These are phyloP conservation scores for Russula emetica DNA, from an alignment of 768 basidiomycete genomes.

Conservation along the genomic window DNA sequence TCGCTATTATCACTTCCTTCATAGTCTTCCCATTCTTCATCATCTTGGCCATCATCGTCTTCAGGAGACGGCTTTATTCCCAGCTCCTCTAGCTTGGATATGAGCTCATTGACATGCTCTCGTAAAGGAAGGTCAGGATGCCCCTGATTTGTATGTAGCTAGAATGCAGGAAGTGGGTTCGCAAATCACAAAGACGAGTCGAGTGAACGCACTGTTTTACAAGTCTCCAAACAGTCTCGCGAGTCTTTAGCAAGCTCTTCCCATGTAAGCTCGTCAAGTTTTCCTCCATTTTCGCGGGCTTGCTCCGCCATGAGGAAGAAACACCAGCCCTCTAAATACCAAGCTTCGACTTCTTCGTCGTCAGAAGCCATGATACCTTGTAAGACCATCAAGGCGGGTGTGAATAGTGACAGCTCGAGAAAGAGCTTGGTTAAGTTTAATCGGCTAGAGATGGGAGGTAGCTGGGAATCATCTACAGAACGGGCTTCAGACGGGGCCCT, in stretches of 20 bases:
- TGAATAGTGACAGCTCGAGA: conserved; percentile 67
- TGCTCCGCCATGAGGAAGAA: conserved; percentile 81
- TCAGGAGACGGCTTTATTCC: conserved; percentile 61
- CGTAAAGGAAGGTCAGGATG: conserved; percentile 74
- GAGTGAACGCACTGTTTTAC: conserved; percentile 55
- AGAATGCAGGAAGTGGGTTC: conserved; percentile 3
- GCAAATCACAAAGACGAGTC: not conserved
- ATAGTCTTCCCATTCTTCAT: conserved; percentile 58
- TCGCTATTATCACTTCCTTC: conserved; percentile 52
- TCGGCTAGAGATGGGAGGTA: conserved; percentile 70
- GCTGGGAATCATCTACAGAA: conserved; percentile 53
- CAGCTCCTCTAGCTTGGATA: conserved; percentile 57
- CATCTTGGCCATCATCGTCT: conserved; percentile 53
- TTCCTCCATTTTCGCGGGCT: conserved; percentile 51
- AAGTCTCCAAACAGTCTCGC: conserved; percentile 78
- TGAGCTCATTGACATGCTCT: conserved; percentile 70
- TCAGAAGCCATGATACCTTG: conserved; percentile 76
- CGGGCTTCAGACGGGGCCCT: not conserved
- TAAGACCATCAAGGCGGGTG: conserved; percentile 69
- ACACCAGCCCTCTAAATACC: conserved; percentile 95
- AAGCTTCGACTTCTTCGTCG: conserved; percentile 84
- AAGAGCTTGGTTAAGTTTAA: conserved; percentile 75
- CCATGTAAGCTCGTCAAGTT: conserved; percentile 52
- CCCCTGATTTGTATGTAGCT: conserved; percentile 69
- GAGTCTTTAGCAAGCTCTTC: conserved; percentile 76